These are phyloP conservation scores for Fusarium denticulatum DNA, from an alignment of 2,329 filamentous ascomycete genomes.

Conservation along the genomic window DNA sequence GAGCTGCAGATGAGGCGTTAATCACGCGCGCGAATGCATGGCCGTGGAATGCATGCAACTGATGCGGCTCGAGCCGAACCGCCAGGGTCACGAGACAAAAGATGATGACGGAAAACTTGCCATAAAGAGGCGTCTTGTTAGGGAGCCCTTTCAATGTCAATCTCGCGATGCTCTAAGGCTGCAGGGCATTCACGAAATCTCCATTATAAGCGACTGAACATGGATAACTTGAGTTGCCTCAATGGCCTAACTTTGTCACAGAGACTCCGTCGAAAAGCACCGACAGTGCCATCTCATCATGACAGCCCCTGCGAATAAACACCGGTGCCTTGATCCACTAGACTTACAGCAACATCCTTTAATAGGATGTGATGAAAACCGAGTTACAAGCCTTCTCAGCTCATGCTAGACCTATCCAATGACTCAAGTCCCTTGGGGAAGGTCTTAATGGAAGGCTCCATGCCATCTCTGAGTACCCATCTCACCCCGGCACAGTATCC, in stretches of 20 bases:
- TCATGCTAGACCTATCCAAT: background rate
- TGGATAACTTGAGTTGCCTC: background rate
- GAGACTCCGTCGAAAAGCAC: background rate
- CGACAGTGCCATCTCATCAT: background rate
- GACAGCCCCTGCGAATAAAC: no score
- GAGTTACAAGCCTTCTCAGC: background rate
- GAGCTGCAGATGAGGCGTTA: background rate
- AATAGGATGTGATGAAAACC: accelerated
- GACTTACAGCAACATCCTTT: background rate
- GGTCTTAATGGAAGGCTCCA: background rate
- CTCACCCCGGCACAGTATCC: no score
- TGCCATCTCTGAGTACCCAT: no score
- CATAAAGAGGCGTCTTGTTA: no score
- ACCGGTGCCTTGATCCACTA: background rate
- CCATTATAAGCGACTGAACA: background rate
- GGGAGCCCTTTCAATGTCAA: background rate
- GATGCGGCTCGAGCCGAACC: background rate
- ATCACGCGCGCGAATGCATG: background rate
- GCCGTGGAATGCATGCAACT: background rate
- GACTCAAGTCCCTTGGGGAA: no score
- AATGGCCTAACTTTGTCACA: background rate
- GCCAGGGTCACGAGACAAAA: background rate
- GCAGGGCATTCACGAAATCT: background rate
- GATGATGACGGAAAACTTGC: background rate
- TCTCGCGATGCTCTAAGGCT: background rate